Percentiles rank a stretch among this genome's conserved stretches.
phyloP scores from a whole-genome alignment of 306 rosid species.

The Vachellia collinsii region DNA sequence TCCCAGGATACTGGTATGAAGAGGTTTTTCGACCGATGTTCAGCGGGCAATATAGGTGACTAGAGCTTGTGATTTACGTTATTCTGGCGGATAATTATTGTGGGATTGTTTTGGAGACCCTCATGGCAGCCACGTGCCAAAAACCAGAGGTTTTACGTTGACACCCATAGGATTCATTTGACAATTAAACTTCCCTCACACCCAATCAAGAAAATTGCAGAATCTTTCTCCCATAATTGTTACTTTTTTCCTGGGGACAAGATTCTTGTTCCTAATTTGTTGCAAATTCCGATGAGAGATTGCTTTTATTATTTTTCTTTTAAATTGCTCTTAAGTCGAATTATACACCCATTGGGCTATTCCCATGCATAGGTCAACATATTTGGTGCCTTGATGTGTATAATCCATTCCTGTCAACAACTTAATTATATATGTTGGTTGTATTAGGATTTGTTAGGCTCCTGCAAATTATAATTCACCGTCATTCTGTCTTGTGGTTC shows the following conservation, averaged over 20 bases:
- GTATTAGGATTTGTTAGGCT: background rate
- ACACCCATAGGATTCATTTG: background rate
- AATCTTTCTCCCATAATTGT: background rate
- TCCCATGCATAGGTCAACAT: background rate
- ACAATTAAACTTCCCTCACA: background rate
- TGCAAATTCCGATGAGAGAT: background rate
- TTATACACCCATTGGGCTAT: background rate
- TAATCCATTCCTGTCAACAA: background rate
- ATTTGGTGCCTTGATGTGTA: background rate
- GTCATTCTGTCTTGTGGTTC: background rate
- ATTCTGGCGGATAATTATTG: background rate
- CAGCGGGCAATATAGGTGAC: constrained; percentile 2
- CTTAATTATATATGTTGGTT: background rate
- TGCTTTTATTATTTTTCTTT: background rate
- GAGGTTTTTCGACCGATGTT: background rate
- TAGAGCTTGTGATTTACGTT: background rate
- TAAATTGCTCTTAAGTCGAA: background rate
- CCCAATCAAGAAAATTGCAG: background rate
- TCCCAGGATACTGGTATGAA: constrained; percentile 20
- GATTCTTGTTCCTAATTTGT: background rate
- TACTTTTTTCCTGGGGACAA: background rate
- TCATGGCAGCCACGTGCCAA: constrained; percentile 3
- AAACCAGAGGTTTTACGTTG: background rate
- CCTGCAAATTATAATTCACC: background rate
- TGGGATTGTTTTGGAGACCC: background rate